phyloP scores from a whole-genome alignment of 495 filamentous ascomycete species.

The Neurospora discreta region DNA sequence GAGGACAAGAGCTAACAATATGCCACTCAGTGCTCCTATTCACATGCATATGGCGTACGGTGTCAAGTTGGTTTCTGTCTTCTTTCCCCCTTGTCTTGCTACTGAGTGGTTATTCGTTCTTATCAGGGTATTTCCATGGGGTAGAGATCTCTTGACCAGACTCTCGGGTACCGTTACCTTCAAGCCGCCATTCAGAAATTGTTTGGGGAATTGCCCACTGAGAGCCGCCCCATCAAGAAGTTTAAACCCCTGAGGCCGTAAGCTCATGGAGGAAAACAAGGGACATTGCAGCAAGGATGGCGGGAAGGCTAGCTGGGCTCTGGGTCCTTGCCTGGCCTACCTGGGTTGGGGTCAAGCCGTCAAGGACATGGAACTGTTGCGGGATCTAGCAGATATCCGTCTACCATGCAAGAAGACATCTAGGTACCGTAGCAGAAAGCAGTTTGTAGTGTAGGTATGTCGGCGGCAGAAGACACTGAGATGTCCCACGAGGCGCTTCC shows the following conservation, averaged over 20 bases:
- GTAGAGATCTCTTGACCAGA: constrained; percentile 9
- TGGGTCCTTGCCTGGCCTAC: constrained; percentile 1
- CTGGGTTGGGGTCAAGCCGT: background rate
- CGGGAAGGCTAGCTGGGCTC: constrained; percentile 7
- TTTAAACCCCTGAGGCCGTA: constrained; percentile 2
- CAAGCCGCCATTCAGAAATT: background rate
- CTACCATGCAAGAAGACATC: background rate
- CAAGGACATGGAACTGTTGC: background rate
- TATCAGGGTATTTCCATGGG: background rate
- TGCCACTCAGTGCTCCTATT: background rate
- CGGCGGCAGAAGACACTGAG: background rate
- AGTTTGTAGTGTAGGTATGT: background rate
- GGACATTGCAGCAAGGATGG: constrained; percentile 12
- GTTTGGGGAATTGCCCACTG: background rate
- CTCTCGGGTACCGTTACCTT: constrained; percentile 10
- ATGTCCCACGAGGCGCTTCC: background rate
- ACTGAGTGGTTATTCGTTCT: background rate
- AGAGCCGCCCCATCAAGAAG: background rate
- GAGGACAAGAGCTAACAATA: background rate
- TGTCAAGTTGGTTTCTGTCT: background rate
- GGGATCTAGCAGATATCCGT: background rate
- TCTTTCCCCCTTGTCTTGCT: background rate
- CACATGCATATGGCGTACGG: background rate
- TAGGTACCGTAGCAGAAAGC: background rate
- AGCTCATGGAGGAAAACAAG: constrained; percentile 10